Percentiles rank a stretch among this genome's conserved stretches.
phyloP scores from a whole-genome alignment of 768 basidiomycete genomes.

The Mycena epipterygia region DNA sequence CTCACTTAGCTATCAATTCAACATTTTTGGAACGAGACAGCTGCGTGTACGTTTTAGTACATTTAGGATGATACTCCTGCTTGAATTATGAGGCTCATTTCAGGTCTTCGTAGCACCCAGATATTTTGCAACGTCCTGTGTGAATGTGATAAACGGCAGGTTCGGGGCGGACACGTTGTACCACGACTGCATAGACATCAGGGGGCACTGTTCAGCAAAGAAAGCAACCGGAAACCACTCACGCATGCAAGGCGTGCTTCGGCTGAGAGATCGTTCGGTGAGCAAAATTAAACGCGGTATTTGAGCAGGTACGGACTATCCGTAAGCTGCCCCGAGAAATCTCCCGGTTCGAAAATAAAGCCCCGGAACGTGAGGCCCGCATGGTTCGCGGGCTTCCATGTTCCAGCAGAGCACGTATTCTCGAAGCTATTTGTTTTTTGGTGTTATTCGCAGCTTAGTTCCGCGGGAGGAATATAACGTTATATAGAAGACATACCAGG shows the following conservation, averaged over 20 bases:
- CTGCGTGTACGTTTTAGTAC: no score
- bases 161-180: constrained; percentile 3
- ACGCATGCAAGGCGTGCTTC: constrained; percentile 22
- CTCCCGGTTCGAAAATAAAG: constrained; percentile 14
- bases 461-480: background rate
- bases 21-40: no score
- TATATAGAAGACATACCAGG: background rate
- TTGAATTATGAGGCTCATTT: background rate
- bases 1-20: no score
- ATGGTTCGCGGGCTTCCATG: constrained; percentile 10
- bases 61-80: no score
- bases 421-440: no score
- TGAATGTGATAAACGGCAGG: constrained; percentile 4
- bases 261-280: background rate
- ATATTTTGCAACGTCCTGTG: constrained; percentile 6
- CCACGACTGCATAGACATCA: constrained; percentile 17
- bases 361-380: constrained; percentile 2
- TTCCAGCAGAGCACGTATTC: background rate
- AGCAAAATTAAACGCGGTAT: background rate
- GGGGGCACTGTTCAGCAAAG: background rate
- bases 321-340: constrained; percentile 17
- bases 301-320: constrained; percentile 6
- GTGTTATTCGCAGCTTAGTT: no score
- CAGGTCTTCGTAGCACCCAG: constrained; percentile 13
- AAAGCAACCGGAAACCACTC: background rate